Evolutionary conservation across 129 eudicot genomes (phyloP).

Genomic region (Tagetes erecta): DNA sequence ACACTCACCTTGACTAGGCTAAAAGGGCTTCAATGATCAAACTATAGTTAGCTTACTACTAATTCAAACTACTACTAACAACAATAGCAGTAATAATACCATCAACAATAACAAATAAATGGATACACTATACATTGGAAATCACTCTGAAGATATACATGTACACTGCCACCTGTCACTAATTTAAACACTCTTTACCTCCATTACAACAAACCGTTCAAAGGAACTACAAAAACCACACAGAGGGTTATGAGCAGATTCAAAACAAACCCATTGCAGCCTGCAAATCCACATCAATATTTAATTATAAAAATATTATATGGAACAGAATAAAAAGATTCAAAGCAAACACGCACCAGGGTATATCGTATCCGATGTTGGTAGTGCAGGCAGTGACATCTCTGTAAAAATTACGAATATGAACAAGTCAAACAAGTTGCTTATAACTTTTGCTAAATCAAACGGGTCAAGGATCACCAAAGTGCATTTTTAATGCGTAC

Average conservation of each 20-base stretch:
- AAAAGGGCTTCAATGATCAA: no score
- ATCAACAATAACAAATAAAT: constrained; percentile 14
- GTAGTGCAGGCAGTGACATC: constrained; percentile 93
- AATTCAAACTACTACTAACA: background rate
- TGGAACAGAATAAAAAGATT: background rate
- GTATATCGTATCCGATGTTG: constrained; percentile 52
- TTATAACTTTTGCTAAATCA: background rate
- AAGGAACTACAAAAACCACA: constrained; percentile 47
- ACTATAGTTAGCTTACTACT: no score
- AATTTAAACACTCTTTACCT: constrained; percentile 30
- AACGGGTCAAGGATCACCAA: constrained; percentile 5
- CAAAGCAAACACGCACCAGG: constrained; percentile 38
- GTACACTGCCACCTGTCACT: constrained; percentile 38
- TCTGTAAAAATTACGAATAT: constrained; percentile 41
- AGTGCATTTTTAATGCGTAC: background rate
- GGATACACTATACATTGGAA: constrained; percentile 46
- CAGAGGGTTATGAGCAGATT: constrained; percentile 46
- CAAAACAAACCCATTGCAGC: constrained; percentile 43
- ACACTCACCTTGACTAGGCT: no score
- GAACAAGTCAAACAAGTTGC: background rate
- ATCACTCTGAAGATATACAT: constrained; percentile 46
- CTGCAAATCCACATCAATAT: constrained; percentile 40
- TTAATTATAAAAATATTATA: background rate
- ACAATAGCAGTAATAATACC: background rate
- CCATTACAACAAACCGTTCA: constrained; percentile 41